These are phyloP conservation scores for Apiospora aurea DNA, from an alignment of 2,329 filamentous ascomycete genomes.

Conservation along the genomic window DNA sequence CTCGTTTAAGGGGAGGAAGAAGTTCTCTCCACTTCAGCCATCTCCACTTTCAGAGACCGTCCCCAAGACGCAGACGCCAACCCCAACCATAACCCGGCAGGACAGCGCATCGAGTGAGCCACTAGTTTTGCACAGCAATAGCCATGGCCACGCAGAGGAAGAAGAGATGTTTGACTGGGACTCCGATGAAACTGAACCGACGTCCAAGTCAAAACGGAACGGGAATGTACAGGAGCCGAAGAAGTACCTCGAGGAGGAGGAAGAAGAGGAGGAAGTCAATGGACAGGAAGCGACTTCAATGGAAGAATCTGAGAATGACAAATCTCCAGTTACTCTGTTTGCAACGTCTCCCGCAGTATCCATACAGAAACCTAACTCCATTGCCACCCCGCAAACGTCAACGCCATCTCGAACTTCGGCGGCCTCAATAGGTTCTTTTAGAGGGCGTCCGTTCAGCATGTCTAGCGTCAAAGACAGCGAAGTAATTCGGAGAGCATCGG, in stretches of 20 bases:
- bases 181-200: slow-evolving; percentile 37
- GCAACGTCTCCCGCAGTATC: slow-evolving; percentile 54
- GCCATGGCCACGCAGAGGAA: slow-evolving; percentile 32
- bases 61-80: slow-evolving; percentile 23
- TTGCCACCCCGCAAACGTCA: slow-evolving; percentile 41
- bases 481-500: slow-evolving; percentile 55
- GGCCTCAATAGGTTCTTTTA: slow-evolving; percentile 60
- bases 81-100: slow-evolving; percentile 23
- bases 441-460: slow-evolving; percentile 59
- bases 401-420: slow-evolving; percentile 44
- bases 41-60: slow-evolving; percentile 21
- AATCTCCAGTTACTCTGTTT: slow-evolving; percentile 42
- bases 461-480: slow-evolving; percentile 58
- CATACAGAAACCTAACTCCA: slow-evolving; percentile 42
- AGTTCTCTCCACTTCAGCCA: slow-evolving; percentile 34
- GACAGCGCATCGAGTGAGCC: slow-evolving; percentile 30
- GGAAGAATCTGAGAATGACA: slow-evolving; percentile 29
- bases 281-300: slow-evolving; percentile 34
- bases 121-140: slow-evolving; percentile 27
- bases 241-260: slow-evolving; percentile 39
- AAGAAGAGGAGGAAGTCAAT: slow-evolving; percentile 37
- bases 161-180: slow-evolving; percentile 58
- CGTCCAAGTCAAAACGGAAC: slow-evolving; percentile 29
- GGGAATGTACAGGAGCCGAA: slow-evolving; percentile 37
- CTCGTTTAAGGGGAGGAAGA: slow-evolving; percentile 36